phyloP scores from a whole-genome alignment of 148 eudicot species.

The Euryodendron excelsum region DNA sequence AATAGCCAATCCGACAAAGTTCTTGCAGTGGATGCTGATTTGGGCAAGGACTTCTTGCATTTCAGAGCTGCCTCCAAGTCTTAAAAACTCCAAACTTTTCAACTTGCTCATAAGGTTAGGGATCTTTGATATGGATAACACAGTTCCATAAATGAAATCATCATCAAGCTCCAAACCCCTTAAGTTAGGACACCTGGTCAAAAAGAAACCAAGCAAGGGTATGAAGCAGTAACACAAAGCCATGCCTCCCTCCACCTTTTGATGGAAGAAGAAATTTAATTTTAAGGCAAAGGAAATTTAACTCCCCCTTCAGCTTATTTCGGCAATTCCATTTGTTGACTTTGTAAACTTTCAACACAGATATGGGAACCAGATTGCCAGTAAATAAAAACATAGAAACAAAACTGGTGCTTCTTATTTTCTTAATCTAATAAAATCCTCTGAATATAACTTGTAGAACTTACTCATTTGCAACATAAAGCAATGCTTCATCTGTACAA shows the following conservation, averaged over 20 bases:
- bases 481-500: too few relatives aligned
- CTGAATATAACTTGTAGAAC: too few relatives aligned
- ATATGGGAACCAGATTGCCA: too few relatives aligned
- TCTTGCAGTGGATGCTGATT: background rate
- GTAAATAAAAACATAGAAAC: background rate
- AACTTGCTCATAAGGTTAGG: background rate
- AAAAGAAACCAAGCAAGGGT: background rate
- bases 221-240: background rate
- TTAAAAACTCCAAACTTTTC: background rate
- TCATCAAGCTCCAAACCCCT: background rate
- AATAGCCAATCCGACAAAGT: too few relatives aligned
- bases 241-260: too few relatives aligned
- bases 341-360: background rate
- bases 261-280: too few relatives aligned
- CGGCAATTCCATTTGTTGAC: too few relatives aligned
- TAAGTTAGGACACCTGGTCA: slow-evolving; percentile 2
- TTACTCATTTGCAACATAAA: too few relatives aligned
- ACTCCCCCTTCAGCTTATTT: too few relatives aligned
- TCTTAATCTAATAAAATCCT: too few relatives aligned
- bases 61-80: background rate
- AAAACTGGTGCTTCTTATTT: too few relatives aligned
- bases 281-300: too few relatives aligned
- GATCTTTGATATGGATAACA: background rate
- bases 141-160: background rate
- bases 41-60: slow-evolving; percentile 6